Percentiles rank a stretch among this genome's conserved stretches.
Conservation (phyloP, 2,329 filamentous ascomycete species). For the Clonostachys sp. region DNA sequence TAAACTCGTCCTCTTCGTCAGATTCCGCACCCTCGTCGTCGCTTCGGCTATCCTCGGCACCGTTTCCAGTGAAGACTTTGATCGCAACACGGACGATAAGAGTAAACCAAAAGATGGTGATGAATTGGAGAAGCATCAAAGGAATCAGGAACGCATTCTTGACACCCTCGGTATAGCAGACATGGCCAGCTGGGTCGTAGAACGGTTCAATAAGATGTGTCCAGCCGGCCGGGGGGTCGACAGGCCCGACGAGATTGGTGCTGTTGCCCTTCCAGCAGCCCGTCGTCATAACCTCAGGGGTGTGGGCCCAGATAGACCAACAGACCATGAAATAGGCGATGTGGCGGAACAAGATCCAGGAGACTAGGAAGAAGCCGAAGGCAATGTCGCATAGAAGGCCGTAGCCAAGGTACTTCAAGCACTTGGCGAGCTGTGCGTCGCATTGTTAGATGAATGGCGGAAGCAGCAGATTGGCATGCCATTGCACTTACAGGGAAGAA, state of each 20-base stretch:
- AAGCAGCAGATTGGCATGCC: too few relatives aligned
- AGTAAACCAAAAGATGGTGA: slow-evolving; percentile 83
- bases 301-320: slow-evolving; percentile 74
- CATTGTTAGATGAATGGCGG: too few relatives aligned
- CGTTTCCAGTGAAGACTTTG: slow-evolving; percentile 69
- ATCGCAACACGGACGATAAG: slow-evolving; percentile 84
- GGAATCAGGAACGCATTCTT: slow-evolving; percentile 73
- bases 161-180: slow-evolving; percentile 76
- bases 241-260: slow-evolving; percentile 48
- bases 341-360: slow-evolving; percentile 83
- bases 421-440: slow-evolving; percentile 69
- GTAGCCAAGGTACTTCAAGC: slow-evolving; percentile 84
- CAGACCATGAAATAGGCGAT: slow-evolving; percentile 73
- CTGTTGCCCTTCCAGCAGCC: slow-evolving; percentile 67
- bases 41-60: slow-evolving; percentile 81
- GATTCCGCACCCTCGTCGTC: slow-evolving; percentile 76
- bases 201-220: slow-evolving; percentile 72
- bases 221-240: slow-evolving; percentile 43
- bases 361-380: slow-evolving; percentile 81
- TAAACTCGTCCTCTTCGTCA: slow-evolving; percentile 49
- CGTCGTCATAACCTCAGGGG: slow-evolving; percentile 54
- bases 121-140: slow-evolving; percentile 71
- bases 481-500: slow-evolving; percentile 67
- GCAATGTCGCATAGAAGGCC: slow-evolving; percentile 72
- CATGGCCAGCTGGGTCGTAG: slow-evolving; percentile 60